A percentile compares a stretch with the other conserved stretches of the same genome.
phyloP scores from a whole-genome alignment of 2,329 filamentous ascomycete species.

The Fusarium penzigii region DNA sequence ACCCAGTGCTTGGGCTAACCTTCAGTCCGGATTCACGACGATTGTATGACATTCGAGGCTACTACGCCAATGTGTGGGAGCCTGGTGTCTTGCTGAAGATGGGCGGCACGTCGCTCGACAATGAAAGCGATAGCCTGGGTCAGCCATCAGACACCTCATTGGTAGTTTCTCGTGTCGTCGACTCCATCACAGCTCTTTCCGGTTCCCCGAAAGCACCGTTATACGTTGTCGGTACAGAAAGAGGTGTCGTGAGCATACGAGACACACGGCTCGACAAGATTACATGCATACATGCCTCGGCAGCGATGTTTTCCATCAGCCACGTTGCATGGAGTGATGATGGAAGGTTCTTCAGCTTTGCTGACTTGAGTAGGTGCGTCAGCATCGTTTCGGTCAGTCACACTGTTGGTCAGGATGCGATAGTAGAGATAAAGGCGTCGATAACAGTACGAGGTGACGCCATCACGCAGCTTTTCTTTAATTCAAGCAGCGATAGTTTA shows the following conservation, averaged over 20 bases:
- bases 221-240: slow-evolving; percentile 28
- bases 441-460: neutral
- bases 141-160: slow-evolving; percentile 1
- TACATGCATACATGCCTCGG: slow-evolving; percentile 8
- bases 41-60: slow-evolving; percentile 32
- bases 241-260: slow-evolving; percentile 18
- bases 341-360: slow-evolving; percentile 15
- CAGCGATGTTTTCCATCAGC: slow-evolving; percentile 23
- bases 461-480: neutral
- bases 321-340: slow-evolving; percentile 27
- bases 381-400: neutral
- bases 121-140: slow-evolving; percentile 8
- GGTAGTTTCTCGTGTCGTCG: slow-evolving; percentile 8
- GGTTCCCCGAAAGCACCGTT: slow-evolving; percentile 13
- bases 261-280: slow-evolving; percentile 12
- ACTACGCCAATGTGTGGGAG: slow-evolving; percentile 32
- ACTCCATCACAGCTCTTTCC: slow-evolving; percentile 24
- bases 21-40: slow-evolving; percentile 28
- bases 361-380: slow-evolving; percentile 5
- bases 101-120: slow-evolving; percentile 10
- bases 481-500: neutral
- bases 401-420: neutral
- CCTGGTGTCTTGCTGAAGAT: slow-evolving; percentile 23
- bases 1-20: slow-evolving; percentile 21
- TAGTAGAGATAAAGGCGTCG: neutral